Evolutionary conservation across 441 rosid species (phyloP).

Genomic region (Raphanus hybrid): DNA sequence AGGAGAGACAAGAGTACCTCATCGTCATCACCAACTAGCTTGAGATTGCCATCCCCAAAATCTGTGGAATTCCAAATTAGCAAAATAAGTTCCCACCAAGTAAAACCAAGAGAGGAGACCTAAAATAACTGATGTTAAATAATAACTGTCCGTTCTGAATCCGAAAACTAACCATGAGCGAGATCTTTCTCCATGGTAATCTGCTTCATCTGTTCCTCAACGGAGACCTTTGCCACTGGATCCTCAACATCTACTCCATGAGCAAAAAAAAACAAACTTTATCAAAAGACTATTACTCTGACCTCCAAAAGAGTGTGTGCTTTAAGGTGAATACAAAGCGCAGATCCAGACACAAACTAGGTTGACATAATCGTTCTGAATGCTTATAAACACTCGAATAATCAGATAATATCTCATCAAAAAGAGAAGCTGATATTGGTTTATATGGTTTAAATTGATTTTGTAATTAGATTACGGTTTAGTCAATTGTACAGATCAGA

Average conservation of each 20-base stretch:
- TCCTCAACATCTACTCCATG: constrained; percentile 68
- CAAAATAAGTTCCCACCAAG: neutral
- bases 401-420: neutral
- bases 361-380: neutral
- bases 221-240: constrained; percentile 66
- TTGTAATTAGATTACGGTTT: too few species aligned
- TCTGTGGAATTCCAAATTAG: neutral
- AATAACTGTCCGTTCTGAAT: too few species aligned
- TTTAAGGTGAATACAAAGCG: neutral
- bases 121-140: too few species aligned
- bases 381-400: neutral
- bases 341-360: neutral
- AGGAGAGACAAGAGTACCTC: neutral
- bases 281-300: neutral
- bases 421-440: neutral
- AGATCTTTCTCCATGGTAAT: constrained; percentile 51
- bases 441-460: too few species aligned
- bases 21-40: neutral
- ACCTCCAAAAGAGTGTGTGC: neutral
- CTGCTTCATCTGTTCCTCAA: constrained; percentile 56
- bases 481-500: too few species aligned
- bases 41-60: neutral
- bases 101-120: neutral
- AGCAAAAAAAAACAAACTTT: neutral
- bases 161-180: constrained; percentile 41